Evolutionary conservation across 495 filamentous ascomycete genomes (phyloP).

Genomic region (Penicillium mononematosum): DNA sequence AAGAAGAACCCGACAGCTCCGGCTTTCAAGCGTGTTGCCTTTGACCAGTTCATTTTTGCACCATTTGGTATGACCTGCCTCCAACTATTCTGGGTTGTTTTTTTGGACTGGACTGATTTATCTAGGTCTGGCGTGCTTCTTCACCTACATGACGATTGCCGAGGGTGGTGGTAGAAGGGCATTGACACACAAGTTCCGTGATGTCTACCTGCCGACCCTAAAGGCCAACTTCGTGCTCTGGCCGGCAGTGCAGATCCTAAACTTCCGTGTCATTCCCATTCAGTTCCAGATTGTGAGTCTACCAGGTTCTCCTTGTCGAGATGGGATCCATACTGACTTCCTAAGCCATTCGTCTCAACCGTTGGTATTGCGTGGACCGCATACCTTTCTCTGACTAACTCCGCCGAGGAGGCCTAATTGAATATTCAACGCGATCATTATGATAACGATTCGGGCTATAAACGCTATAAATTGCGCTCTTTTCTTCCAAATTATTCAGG

Average conservation of each 20-base stretch:
- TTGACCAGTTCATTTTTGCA: constrained; percentile 95
- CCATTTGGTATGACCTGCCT: constrained; percentile 65
- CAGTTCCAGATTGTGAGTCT: constrained; percentile 92
- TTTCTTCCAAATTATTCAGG: constrained; percentile 12
- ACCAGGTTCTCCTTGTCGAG: not conserved
- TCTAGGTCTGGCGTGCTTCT: constrained; percentile 81
- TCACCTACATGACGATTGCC: constrained; percentile 93
- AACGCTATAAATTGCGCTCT: constrained; percentile 15
- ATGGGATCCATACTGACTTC: constrained; percentile 9
- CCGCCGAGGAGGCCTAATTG: constrained; percentile 63
- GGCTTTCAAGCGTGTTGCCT: constrained; percentile 82
- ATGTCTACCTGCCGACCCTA: constrained; percentile 89
- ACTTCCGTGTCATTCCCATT: constrained; percentile 91
- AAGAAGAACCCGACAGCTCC: constrained; percentile 70
- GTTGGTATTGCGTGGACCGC: constrained; percentile 99
- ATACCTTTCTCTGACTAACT: constrained; percentile 92
- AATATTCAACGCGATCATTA: constrained; percentile 15
- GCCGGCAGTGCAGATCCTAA: constrained; percentile 94
- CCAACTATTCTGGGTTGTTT: not conserved
- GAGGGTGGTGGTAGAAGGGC: constrained; percentile 87
- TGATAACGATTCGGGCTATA: constrained; percentile 21
- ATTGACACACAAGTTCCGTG: constrained; percentile 79
- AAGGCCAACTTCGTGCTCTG: constrained; percentile 97
- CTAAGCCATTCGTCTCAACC: constrained; percentile 86
- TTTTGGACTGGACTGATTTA: constrained; percentile 18